Evolutionary conservation across 83 land plant genomes (phyloP).

Genomic region (Diphasiastrum complanatum): DNA sequence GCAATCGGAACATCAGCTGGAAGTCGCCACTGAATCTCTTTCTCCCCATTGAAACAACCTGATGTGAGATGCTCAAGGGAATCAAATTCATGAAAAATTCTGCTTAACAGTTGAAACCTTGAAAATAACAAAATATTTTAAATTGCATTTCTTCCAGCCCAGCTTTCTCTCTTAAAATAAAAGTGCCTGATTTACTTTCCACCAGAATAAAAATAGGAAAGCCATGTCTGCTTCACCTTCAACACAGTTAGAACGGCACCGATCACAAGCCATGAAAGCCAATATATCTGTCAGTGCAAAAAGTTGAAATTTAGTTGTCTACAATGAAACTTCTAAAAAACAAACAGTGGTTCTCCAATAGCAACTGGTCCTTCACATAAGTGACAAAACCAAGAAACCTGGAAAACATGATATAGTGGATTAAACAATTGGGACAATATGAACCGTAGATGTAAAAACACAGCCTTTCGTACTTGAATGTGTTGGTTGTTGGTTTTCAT

Average conservation of each 20-base stretch:
- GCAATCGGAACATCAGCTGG: constrained; percentile 78
- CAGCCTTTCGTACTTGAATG: too few relatives aligned
- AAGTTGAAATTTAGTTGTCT: neutral
- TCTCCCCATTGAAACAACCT: constrained; percentile 85
- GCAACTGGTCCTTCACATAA: neutral
- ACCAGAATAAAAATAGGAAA: neutral
- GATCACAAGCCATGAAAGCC: constrained; percentile 69
- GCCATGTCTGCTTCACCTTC: constrained; percentile 44
- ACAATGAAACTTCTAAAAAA: neutral
- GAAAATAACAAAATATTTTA: neutral
- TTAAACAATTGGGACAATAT: too few relatives aligned
- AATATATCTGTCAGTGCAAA: constrained; percentile 48
- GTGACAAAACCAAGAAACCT: too few relatives aligned
- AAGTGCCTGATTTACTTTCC: neutral
- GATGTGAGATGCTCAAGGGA: neutral
- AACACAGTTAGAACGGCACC: constrained; percentile 42
- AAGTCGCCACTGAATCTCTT: constrained; percentile 64
- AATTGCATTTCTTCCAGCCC: neutral
- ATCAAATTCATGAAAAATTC: neutral
- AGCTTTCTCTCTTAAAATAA: neutral
- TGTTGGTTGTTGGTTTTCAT: neutral
- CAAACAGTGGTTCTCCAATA: neutral
- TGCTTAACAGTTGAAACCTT: neutral
- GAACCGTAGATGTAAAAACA: too few relatives aligned
- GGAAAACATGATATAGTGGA: too few relatives aligned